Conservation (phyloP, 2,329 filamentous ascomycete genomes). For the Neofusicoccum ribis region DNA sequence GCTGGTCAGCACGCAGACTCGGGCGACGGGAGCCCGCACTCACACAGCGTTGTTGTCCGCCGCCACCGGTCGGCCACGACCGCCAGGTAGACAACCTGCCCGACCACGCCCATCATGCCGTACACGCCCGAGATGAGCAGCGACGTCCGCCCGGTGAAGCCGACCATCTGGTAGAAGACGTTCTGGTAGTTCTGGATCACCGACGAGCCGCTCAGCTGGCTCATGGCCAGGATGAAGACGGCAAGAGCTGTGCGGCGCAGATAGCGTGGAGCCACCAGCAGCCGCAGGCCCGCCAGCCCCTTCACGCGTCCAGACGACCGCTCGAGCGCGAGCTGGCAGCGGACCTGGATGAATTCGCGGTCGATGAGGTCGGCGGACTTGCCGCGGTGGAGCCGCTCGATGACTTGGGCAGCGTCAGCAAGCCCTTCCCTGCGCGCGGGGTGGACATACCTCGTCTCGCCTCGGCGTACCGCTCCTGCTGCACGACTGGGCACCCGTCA, state of each 20-base stretch:
- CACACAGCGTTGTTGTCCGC: neutral
- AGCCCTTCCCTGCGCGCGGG: too few relatives aligned
- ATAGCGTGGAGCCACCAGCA: neutral
- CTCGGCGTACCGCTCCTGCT: constrained; percentile 58
- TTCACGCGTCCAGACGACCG: constrained; percentile 23
- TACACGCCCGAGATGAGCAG: neutral
- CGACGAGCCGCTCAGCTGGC: neutral
- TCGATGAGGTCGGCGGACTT: constrained; percentile 25
- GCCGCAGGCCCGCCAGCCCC: constrained; percentile 26
- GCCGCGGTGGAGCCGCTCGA: constrained; percentile 43
- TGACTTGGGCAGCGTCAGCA: too few relatives aligned
- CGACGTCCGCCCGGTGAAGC: neutral
- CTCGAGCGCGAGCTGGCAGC: constrained; percentile 30
- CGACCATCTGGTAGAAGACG: neutral
- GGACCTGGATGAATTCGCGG: constrained; percentile 30
- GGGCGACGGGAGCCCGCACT: too few relatives aligned
- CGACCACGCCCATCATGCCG: neutral
- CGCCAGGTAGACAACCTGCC: neutral
- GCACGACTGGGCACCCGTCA: constrained; percentile 51
- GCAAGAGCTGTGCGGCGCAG: neutral
- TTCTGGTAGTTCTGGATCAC: neutral
- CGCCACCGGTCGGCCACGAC: neutral
- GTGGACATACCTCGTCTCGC: constrained; percentile 56
- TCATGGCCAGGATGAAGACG: neutral
- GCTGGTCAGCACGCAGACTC: too few relatives aligned